These are phyloP conservation scores for Chalciporus chontae DNA, from an alignment of 768 basidiomycete species.

Conservation along the genomic window DNA sequence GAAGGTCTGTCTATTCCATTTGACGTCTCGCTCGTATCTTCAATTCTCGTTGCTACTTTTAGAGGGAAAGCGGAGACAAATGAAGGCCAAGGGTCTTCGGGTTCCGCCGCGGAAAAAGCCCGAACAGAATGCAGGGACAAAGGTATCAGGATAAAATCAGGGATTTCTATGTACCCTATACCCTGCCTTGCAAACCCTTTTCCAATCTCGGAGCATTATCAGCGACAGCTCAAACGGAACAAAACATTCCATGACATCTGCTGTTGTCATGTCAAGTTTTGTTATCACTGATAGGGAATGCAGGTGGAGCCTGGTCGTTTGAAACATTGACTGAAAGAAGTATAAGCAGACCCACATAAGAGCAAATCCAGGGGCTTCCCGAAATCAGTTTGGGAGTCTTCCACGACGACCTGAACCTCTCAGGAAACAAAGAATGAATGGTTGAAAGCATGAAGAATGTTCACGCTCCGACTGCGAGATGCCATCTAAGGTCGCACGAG, in stretches of 20 bases:
- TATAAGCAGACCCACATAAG: background rate
- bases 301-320: background rate
- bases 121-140: constrained; percentile 20
- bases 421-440: background rate
- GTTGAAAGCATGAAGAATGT: no score
- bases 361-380: background rate
- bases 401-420: background rate
- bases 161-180: constrained; percentile 1
- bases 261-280: background rate
- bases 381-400: no score
- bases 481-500: no score
- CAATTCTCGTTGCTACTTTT: constrained; percentile 11
- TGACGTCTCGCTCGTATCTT: no score
- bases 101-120: constrained; percentile 52
- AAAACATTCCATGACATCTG: no score
- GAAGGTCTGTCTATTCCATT: constrained; percentile 54
- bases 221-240: background rate
- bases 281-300: background rate
- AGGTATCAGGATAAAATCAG: constrained; percentile 8
- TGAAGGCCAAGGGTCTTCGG: constrained; percentile 73
- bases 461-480: no score
- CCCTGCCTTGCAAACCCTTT: background rate
- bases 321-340: background rate
- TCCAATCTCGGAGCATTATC: background rate
- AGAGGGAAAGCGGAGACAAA: constrained; percentile 73